Evolutionary conservation across 2,329 filamentous ascomycete genomes (phyloP).

Genomic region (Sporothrix curviconia): DNA sequence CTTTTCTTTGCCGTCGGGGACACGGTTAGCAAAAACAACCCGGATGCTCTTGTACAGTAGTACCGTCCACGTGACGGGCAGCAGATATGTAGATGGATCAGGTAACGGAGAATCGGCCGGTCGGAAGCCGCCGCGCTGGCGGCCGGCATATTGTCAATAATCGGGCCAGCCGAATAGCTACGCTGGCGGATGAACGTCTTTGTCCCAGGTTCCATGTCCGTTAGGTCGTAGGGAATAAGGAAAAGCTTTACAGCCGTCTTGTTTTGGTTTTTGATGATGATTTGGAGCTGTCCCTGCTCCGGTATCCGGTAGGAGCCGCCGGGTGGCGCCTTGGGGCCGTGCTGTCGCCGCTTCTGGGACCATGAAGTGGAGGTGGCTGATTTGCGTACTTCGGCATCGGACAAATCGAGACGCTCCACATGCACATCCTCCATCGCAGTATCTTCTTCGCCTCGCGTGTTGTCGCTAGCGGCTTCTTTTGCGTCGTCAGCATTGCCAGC

Average conservation of each 20-base stretch:
- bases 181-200: conserved; percentile 96
- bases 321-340: conserved; percentile 54
- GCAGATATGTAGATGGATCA: conserved; percentile 91
- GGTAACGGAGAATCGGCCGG: conserved; percentile 74
- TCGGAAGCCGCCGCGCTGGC: conserved; percentile 31
- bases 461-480: too few species aligned
- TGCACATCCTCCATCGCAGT: conserved; percentile 16
- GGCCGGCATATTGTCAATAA: conserved; percentile 55
- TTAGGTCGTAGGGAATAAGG: conserved; percentile 83
- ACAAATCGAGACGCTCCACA: conserved; percentile 1
- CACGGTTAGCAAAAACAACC: conserved; percentile 93
- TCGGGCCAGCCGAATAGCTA: conserved; percentile 81
- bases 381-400: conserved; percentile 23
- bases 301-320: conserved; percentile 92
- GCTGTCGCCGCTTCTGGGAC: conserved; percentile 47
- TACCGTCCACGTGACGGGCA: conserved; percentile 75
- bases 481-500: too few species aligned
- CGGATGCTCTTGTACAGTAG: conserved; percentile 88
- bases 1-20: conserved; percentile 91
- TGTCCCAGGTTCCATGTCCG: conserved; percentile 85
- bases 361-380: conserved; percentile 8
- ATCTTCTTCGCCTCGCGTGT: too few species aligned
- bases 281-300: conserved; percentile 87
- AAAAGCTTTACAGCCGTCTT: conserved; percentile 97
- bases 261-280: conserved; percentile 96